Conservation (phyloP, 1,284 basidiomycete species). For the Abortiporus biennis region DNA sequence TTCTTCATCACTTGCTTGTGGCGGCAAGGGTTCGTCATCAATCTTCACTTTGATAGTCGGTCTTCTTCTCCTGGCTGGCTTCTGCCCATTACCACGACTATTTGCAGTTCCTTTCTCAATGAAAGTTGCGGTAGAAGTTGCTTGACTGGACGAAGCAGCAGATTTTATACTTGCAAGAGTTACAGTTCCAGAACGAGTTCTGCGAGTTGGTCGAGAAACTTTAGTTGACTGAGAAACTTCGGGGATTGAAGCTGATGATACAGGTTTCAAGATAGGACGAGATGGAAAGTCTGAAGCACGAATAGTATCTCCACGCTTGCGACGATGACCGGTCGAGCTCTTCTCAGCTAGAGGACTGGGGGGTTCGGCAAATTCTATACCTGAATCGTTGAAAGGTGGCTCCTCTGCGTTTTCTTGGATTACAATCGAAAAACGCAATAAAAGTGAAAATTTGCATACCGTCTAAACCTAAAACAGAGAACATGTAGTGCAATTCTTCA, state of each 20-base stretch:
- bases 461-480: constrained; percentile 23
- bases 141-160: background rate
- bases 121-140: background rate
- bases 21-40: constrained; percentile 18
- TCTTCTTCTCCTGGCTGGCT: background rate
- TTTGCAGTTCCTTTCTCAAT: constrained; percentile 1
- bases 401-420: background rate
- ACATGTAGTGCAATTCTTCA: constrained; percentile 25
- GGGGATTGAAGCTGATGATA: constrained; percentile 2
- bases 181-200: constrained; percentile 26
- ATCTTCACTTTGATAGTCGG: constrained; percentile 20
- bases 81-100: no score
- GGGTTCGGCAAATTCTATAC: background rate
- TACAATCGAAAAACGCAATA: background rate
- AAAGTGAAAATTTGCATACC: constrained; percentile 18
- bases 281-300: constrained; percentile 39
- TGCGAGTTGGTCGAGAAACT: constrained; percentile 11
- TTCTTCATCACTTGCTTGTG: constrained; percentile 18
- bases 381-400: background rate
- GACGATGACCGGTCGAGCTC: constrained; percentile 14
- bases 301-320: constrained; percentile 42
- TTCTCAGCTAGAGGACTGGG: background rate
- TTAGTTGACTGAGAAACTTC: background rate
- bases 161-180: constrained; percentile 16
- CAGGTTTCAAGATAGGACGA: constrained; percentile 12